phyloP scores from a whole-genome alignment of 2,329 filamentous ascomycete genomes.

The Paramyrothecium sp. region DNA sequence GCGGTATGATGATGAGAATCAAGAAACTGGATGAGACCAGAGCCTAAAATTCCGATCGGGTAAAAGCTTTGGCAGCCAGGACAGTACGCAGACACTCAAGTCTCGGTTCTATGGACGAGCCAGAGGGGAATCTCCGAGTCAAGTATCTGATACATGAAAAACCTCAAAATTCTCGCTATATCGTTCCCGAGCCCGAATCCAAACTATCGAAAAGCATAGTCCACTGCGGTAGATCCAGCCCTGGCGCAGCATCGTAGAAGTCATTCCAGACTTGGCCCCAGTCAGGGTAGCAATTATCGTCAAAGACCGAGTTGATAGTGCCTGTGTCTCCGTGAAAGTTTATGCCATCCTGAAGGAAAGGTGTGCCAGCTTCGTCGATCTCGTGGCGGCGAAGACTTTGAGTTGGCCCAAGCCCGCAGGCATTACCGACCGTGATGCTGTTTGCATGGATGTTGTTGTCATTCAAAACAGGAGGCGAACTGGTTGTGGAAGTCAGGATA shows the following conservation, averaged over 20 bases:
- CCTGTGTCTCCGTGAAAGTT: background rate
- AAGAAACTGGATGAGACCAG: slow-evolving; percentile 1
- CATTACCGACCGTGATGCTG: no score
- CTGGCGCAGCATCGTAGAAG: slow-evolving; percentile 8
- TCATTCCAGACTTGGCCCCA: slow-evolving; percentile 9
- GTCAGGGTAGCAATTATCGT: background rate
- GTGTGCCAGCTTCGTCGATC: background rate
- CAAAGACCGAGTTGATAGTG: background rate
- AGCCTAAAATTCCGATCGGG: no score
- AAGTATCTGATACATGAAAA: background rate
- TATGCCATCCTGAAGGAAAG: background rate
- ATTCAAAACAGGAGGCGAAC: no score
- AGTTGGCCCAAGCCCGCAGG: no score
- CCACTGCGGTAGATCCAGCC: slow-evolving; percentile 8
- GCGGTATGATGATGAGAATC: slow-evolving; percentile 20
- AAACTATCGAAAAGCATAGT: slow-evolving; percentile 5
- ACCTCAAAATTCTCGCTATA: background rate
- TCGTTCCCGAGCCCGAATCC: background rate
- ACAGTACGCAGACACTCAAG: no score
- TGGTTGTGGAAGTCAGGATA: no score
- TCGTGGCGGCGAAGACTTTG: no score
- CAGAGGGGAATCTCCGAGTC: no score
- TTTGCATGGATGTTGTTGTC: no score
- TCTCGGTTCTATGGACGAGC: no score
- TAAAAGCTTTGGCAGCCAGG: no score